Evolutionary conservation across 2,329 filamentous ascomycete species (phyloP), one percentile per base, ranked within the genome.

Genomic region (Orbilia quercus): DNA sequence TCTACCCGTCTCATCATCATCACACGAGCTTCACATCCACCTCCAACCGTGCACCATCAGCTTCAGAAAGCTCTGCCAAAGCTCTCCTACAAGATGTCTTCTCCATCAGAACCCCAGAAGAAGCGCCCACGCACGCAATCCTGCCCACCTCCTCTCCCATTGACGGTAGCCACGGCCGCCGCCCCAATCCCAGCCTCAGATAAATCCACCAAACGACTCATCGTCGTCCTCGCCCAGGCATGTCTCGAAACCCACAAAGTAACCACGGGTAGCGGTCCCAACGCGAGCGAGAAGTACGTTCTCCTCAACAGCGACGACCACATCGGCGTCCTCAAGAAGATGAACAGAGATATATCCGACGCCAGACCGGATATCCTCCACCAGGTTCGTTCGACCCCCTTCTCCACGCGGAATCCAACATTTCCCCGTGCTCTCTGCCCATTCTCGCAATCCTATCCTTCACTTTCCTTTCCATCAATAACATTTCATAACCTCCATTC

Each of bases 271-370:
- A 74, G 45, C 55, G 87, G 89, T 16, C 81, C 85, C 80, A 81
- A 87, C 73, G 88, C 91, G 57, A 93, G 97, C 79, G 94, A 97
- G 81, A 98, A 98, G 82, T 99, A 96, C 82, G 96, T 94, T 74
- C 85, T 99, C 58, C 88, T 99, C 79, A 99, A 99, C 85, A 97
- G 93, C 82, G 95, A 99, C 80, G 95, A 99, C 82, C 95, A 99
- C 81, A 99, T 99, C 77, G 95, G 95, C 75, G 91, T 98, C 76
- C 96, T 99, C 92, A 90, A 95, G 79, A 99, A 98, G 85, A 98
- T 98, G 94, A 96, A 96, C 81, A 87, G 95, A 78, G 95, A 99
- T 81, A 98, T 99, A 77, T 97, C 93, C 81, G 95, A 99, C 82
- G 95, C 95, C 73, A 89, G 95, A 77, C 95, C 95, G 47, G 95